Conservation (phyloP, 176 grass and related monocot genomes). For the Hordeum marinum region DNA sequence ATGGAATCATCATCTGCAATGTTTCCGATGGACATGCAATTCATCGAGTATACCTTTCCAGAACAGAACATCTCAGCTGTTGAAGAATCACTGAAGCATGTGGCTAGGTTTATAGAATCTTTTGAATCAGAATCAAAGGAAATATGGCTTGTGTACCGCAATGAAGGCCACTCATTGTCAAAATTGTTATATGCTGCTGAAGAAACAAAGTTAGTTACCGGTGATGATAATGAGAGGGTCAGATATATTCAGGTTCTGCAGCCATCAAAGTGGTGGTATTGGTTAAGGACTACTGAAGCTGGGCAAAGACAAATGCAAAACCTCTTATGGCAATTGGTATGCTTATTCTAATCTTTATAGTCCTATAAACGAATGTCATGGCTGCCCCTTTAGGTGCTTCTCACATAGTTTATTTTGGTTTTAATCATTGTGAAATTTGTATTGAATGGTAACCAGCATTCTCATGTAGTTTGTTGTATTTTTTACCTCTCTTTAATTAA, state of each 20-base stretch:
- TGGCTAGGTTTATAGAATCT: slow-evolving; percentile 96
- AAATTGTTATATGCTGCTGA: slow-evolving; percentile 91
- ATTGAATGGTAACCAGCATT: not conserved
- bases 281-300: slow-evolving; percentile 81
- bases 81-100: slow-evolving; percentile 75
- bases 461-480: not conserved
- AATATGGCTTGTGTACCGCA: slow-evolving; percentile 89
- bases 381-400: slow-evolving; percentile 11
- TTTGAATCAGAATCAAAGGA: slow-evolving; percentile 96
- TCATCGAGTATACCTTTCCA: slow-evolving; percentile 19
- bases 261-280: slow-evolving; percentile 93
- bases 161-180: slow-evolving; percentile 81
- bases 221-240: slow-evolving; percentile 56
- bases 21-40: slow-evolving; percentile 23
- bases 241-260: slow-evolving; percentile 67
- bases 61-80: slow-evolving; percentile 39
- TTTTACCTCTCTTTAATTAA: not conserved
- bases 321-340: slow-evolving; percentile 92
- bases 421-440: slow-evolving; percentile 10
- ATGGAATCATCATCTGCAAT: slow-evolving; percentile 28
- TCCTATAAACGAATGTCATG: not conserved
- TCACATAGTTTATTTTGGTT: not conserved
- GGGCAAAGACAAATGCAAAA: slow-evolving; percentile 88
- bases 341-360: slow-evolving; percentile 21
- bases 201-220: slow-evolving; percentile 70